These are phyloP conservation scores for Verticillium klebahnii DNA, from an alignment of 2,329 filamentous ascomycete species.

Conservation along the genomic window DNA sequence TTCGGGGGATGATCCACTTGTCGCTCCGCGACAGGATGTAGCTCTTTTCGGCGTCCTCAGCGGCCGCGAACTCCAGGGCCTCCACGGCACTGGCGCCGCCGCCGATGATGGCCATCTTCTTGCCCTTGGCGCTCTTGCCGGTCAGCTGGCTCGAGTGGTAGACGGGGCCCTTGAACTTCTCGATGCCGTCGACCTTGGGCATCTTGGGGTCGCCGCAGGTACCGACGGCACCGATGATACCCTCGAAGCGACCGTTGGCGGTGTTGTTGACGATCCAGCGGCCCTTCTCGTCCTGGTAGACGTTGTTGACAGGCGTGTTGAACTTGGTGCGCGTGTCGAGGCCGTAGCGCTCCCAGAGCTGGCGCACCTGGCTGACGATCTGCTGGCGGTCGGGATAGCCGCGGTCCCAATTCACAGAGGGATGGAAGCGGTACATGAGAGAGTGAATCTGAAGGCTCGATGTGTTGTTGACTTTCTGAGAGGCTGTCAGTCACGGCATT, in stretches of 20 bases:
- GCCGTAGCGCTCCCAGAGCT: slow-evolving; percentile 71
- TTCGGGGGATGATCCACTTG: slow-evolving; percentile 85
- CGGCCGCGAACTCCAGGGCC: slow-evolving; percentile 72
- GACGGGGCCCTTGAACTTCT: slow-evolving; percentile 66
- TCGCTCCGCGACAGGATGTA: slow-evolving; percentile 73
- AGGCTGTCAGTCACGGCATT: not conserved
- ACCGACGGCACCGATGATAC: slow-evolving; percentile 72
- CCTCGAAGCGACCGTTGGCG: slow-evolving; percentile 69
- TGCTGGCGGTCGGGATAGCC: slow-evolving; percentile 76
- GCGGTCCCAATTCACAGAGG: slow-evolving; percentile 66
- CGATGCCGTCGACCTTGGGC: slow-evolving; percentile 64
- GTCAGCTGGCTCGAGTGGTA: slow-evolving; percentile 74
- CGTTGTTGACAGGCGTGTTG: slow-evolving; percentile 61
- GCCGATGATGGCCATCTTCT: slow-evolving; percentile 72
- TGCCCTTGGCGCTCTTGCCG: slow-evolving; percentile 65
- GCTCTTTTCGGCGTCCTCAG: slow-evolving; percentile 61
- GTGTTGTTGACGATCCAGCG: slow-evolving; percentile 75
- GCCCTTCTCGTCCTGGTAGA: slow-evolving; percentile 63
- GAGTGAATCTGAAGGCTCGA: slow-evolving; percentile 81
- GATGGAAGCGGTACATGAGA: slow-evolving; percentile 85
- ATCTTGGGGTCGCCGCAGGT: slow-evolving; percentile 77
- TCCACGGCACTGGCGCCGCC: slow-evolving; percentile 80
- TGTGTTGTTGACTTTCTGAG: slow-evolving; percentile 72
- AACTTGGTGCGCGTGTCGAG: slow-evolving; percentile 69
- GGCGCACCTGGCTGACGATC: slow-evolving; percentile 66